A percentile compares a stretch with the other conserved stretches of the same genome.
Conservation (phyloP, 805 yeast species). For the Yarrowia osloensis region DNA sequence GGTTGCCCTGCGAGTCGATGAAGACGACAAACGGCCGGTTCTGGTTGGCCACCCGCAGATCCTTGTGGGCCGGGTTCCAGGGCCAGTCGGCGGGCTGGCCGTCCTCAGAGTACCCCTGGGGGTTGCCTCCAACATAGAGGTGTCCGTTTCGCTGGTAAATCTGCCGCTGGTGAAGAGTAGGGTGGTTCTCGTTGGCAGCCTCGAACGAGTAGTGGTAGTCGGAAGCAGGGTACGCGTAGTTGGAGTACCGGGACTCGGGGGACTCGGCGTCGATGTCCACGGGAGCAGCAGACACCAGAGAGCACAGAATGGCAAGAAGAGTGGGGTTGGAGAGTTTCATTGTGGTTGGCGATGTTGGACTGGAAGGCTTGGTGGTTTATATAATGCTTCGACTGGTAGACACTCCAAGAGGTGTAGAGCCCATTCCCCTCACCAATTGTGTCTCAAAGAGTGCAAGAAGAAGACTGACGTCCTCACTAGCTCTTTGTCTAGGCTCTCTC, state of each 20-base stretch:
- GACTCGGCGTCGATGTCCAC: background rate
- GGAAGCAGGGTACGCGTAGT: constrained; percentile 4
- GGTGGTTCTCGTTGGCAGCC: constrained; percentile 23
- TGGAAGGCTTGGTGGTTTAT: too few relatives aligned
- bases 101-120: constrained; percentile 21
- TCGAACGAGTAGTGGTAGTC: constrained; percentile 13
- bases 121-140: constrained; percentile 17
- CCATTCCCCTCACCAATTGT: too few relatives aligned
- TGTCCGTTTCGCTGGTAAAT: constrained; percentile 23
- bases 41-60: constrained; percentile 9
- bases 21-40: constrained; percentile 14
- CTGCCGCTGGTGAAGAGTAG: constrained; percentile 8
- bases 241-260: background rate
- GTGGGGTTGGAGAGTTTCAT: constrained; percentile 8
- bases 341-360: background rate
- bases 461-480: too few relatives aligned
- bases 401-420: too few relatives aligned
- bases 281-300: constrained; percentile 1
- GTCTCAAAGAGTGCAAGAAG: too few relatives aligned
- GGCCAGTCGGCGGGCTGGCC: constrained; percentile 24
- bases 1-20: constrained; percentile 17
- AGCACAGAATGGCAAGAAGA: background rate
- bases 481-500: too few relatives aligned
- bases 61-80: constrained; percentile 23
- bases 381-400: too few relatives aligned